Percentiles rank a stretch among this genome's conserved stretches.
phyloP scores from a whole-genome alignment of 164 flowering plant species.

The Stephania japonica region DNA sequence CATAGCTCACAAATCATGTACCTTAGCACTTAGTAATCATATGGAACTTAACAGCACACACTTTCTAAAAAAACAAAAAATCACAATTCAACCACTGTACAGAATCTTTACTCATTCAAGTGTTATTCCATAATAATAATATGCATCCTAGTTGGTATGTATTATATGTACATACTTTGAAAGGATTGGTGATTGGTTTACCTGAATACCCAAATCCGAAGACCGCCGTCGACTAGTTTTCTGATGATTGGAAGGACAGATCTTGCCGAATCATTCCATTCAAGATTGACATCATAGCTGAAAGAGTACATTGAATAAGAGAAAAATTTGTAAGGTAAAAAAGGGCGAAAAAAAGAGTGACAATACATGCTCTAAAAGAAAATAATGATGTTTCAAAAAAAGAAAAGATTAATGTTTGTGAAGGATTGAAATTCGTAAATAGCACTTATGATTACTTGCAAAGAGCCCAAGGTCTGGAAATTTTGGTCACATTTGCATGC shows the following conservation, averaged over 20 bases:
- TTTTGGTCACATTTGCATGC: constrained; percentile 73
- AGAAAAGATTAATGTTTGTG: neutral
- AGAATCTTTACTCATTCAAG: too few relatives aligned
- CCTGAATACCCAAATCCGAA: constrained; percentile 64
- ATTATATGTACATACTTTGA: neutral
- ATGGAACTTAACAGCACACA: too few relatives aligned
- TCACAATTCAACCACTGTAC: too few relatives aligned
- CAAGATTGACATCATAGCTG: neutral
- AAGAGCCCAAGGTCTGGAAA: constrained; percentile 62
- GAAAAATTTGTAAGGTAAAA: neutral
- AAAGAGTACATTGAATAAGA: neutral
- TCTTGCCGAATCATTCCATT: constrained; percentile 40
- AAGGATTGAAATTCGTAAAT: neutral
- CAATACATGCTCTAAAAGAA: too few relatives aligned
- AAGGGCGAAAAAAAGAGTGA: neutral
- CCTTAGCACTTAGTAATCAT: too few relatives aligned
- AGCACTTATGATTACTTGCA: constrained; percentile 47
- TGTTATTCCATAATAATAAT: too few relatives aligned
- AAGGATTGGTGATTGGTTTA: constrained; percentile 4
- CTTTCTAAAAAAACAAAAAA: too few relatives aligned
- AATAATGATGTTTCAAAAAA: neutral
- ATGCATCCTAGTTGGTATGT: too few relatives aligned
- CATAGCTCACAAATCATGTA: too few relatives aligned
- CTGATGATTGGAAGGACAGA: constrained; percentile 45
- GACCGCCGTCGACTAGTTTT: constrained; percentile 44